These are phyloP conservation scores for Alternaria arborescens DNA, from an alignment of 2,329 filamentous ascomycete genomes.

Conservation along the genomic window DNA sequence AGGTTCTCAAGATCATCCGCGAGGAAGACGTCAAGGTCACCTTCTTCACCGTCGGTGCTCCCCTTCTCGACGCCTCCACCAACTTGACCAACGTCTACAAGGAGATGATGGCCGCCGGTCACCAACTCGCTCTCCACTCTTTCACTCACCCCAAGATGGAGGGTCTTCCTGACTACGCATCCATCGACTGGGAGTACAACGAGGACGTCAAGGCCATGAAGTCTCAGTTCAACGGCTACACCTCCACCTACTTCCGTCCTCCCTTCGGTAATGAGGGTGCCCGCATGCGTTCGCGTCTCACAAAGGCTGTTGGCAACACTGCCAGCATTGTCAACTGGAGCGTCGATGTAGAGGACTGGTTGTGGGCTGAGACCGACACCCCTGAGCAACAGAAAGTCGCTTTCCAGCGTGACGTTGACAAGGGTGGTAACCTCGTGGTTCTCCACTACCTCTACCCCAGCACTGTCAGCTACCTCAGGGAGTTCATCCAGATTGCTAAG, in stretches of 20 bases:
- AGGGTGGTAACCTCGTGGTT: conserved; percentile 71
- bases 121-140: conserved; percentile 74
- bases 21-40: conserved; percentile 71
- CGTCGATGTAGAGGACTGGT: conserved; percentile 75
- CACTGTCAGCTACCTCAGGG: conserved; percentile 69
- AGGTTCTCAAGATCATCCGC: conserved; percentile 68
- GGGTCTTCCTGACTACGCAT: conserved; percentile 60
- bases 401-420: conserved; percentile 69
- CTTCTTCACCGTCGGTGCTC: conserved; percentile 74
- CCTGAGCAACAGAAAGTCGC: conserved; percentile 73
- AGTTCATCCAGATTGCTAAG: conserved; percentile 73
- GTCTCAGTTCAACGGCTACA: conserved; percentile 46
- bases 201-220: conserved; percentile 63
- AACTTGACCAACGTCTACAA: conserved; percentile 71
- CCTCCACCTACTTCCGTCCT: conserved; percentile 69
- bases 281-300: conserved; percentile 70
- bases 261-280: conserved; percentile 75
- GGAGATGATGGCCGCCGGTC: conserved; percentile 68
- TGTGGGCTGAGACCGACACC: conserved; percentile 69
- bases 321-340: conserved; percentile 72
- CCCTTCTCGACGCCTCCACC: conserved; percentile 65
- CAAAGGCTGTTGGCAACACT: conserved; percentile 56
- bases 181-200: conserved; percentile 70
- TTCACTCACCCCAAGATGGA: conserved; percentile 75
- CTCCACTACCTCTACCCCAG: conserved; percentile 73